Base-by-base conservation (phyloP, 768 basidiomycete species). In the Neoboletus magnificus region DNA sequence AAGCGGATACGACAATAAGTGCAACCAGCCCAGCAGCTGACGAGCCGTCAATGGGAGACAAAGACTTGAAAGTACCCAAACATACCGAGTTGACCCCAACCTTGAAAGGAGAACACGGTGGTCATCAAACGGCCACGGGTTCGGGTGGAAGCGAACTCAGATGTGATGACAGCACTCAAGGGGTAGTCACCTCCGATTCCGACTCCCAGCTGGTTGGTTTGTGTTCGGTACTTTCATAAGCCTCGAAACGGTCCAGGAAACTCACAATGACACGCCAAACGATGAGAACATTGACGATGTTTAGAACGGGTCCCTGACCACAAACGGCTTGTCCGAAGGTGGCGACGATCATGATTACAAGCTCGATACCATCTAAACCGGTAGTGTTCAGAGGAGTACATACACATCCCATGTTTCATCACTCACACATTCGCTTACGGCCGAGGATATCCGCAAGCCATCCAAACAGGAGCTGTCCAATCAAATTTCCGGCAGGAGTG, bases 131-230 rank as follows among this genome's bases (percentile, higher is more conserved):
- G 78, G 32, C 92, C 91, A 56, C 91, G 82, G 43, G 81, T 84
- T 39, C 78, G 77, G 16, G 83, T 87, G 0, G 88, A 77, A 2
- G 92, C 85, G 61, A 93, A 93, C 65, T 94, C 92, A n/a, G 87
- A 91, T 4, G 90, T 82, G 65, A 93, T 93, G 62, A 91, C 83
- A 7, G 90, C 87, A 40, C 80, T 83, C 0, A 93, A 70, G 11
- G 92, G 92, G 66, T 93, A 93, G 62, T 93, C 91, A 12, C 91
- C 91, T 6, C 91, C 91, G 18, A 93, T 86, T 1, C 91, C 91
- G 4, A 91, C 66, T 1, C 89, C 89, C 79, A 83, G 81, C 84
- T 81, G 41, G 29, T 44, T 65, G 75, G 82, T 20, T 79, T 63
- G 66, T 80, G 20, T 25, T 40, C 10, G 9, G 18, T 43, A 29